These are phyloP conservation scores for Rhizopus arrhizus DNA, from an alignment of 371 early-diverging fungal genomes.

Conservation along the genomic window DNA sequence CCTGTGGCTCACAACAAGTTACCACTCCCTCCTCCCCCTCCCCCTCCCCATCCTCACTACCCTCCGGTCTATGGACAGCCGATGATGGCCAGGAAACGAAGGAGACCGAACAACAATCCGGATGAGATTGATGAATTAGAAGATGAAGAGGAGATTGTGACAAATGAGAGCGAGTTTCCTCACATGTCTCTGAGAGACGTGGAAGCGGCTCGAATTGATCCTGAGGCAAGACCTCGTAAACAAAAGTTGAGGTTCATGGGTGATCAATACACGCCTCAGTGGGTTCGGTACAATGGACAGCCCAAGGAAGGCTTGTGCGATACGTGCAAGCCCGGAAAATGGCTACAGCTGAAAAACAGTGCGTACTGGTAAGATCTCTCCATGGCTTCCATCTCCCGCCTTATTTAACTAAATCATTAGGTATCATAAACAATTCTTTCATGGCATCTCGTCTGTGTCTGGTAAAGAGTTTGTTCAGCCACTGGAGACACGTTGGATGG, in stretches of 20 bases:
- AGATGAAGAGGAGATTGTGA: constrained; percentile 33
- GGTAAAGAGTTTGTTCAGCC: constrained; percentile 81
- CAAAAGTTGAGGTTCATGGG: constrained; percentile 74
- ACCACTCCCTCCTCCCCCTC: constrained; percentile 13
- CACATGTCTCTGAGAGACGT: constrained; percentile 51
- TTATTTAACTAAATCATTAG: constrained; percentile 28
- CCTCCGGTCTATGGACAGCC: constrained; percentile 6
- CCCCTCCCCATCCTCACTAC: neutral
- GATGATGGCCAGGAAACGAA: constrained; percentile 13
- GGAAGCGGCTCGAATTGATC: constrained; percentile 39
- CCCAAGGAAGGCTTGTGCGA: constrained; percentile 90
- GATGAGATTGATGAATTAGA: constrained; percentile 7
- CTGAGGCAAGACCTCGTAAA: constrained; percentile 62
- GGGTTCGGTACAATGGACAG: constrained; percentile 82
- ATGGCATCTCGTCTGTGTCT: constrained; percentile 91
- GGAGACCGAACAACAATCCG: constrained; percentile 33
- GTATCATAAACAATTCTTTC: constrained; percentile 92
- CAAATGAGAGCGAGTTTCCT: constrained; percentile 46
- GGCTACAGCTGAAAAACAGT: constrained; percentile 92
- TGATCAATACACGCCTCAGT: constrained; percentile 87
- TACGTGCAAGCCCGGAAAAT: constrained; percentile 82
- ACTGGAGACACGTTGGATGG: constrained; percentile 69
- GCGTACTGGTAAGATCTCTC: constrained; percentile 76
- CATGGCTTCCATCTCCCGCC: neutral
- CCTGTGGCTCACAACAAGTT: constrained; percentile 18